Conservation (phyloP, 257 asterid genomes). For the Catharanthus roseus region DNA sequence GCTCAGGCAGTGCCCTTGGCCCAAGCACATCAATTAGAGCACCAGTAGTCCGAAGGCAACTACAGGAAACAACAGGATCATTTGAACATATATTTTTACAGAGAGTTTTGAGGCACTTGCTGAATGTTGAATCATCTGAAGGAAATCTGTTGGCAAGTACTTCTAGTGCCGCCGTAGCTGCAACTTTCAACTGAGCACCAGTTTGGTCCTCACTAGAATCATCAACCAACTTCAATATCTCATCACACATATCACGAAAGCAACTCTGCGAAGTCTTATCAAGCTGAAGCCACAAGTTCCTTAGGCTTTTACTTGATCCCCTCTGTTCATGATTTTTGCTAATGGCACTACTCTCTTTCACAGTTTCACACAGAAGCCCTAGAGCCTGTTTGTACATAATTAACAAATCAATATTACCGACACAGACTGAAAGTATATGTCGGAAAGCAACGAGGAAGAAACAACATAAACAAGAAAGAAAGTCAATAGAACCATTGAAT, state of each 20-base stretch:
- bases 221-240: conserved; percentile 52
- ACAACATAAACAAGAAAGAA: not conserved
- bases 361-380: conserved; percentile 61
- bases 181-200: conserved; percentile 51
- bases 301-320: conserved; percentile 34
- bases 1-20: conserved; percentile 67
- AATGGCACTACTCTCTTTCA: conserved; percentile 46
- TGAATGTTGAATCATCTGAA: conserved; percentile 49
- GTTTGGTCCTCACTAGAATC: conserved; percentile 38
- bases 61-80: conserved; percentile 54
- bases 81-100: conserved; percentile 52
- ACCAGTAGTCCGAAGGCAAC: conserved; percentile 71
- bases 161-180: conserved; percentile 71
- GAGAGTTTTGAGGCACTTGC: conserved; percentile 69
- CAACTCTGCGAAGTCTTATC: conserved; percentile 39
- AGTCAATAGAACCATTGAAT: not conserved
- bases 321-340: conserved; percentile 39
- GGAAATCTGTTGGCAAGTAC: conserved; percentile 54
- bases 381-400: conserved; percentile 59
- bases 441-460: not conserved
- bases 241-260: conserved; percentile 47
- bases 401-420: conserved; percentile 2
- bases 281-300: conserved; percentile 62
- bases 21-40: conserved; percentile 81
- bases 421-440: not conserved